phyloP scores from a whole-genome alignment of 2,329 filamentous ascomycete species.

The Coleophoma eucalyptorum region DNA sequence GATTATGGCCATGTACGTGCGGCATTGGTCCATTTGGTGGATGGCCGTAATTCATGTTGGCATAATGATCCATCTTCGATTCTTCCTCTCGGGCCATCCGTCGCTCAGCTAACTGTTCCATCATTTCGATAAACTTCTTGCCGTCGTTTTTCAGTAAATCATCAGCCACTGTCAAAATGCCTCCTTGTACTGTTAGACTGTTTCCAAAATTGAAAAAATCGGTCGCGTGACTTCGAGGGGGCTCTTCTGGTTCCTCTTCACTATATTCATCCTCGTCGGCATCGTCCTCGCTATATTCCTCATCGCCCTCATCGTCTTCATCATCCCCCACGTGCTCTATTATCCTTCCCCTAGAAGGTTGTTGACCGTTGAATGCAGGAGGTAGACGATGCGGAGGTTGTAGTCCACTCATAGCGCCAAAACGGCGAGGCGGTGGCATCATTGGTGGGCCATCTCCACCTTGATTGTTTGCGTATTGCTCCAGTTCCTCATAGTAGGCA shows the following conservation, averaged over 20 bases:
- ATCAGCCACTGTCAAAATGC: conserved; percentile 97
- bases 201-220: conserved; percentile 98
- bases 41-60: conserved; percentile 56
- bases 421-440: conserved; percentile 63
- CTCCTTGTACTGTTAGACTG: conserved; percentile 93
- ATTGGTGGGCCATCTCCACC: conserved; percentile 68
- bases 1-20: conserved; percentile 55
- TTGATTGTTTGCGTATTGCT: conserved; percentile 90
- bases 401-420: conserved; percentile 48
- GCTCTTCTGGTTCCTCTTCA: conserved; percentile 60
- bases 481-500: conserved; percentile 96
- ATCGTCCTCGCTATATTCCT: conserved; percentile 42
- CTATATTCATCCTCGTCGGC: conserved; percentile 64
- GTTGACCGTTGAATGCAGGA: conserved; percentile 58
- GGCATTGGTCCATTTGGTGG: conserved; percentile 51
- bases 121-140: conserved; percentile 99
- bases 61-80: conserved; percentile 66
- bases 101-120: conserved; percentile 97
- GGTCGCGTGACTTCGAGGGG: conserved; percentile 63
- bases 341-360: conserved; percentile 73
- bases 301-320: conserved; percentile 44
- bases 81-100: conserved; percentile 96
- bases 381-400: conserved; percentile 55
- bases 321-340: conserved; percentile 56
- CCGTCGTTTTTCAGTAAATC: conserved; percentile 98